Conservation (phyloP, 164 flowering plant genomes). For the Amborella trichopoda region DNA sequence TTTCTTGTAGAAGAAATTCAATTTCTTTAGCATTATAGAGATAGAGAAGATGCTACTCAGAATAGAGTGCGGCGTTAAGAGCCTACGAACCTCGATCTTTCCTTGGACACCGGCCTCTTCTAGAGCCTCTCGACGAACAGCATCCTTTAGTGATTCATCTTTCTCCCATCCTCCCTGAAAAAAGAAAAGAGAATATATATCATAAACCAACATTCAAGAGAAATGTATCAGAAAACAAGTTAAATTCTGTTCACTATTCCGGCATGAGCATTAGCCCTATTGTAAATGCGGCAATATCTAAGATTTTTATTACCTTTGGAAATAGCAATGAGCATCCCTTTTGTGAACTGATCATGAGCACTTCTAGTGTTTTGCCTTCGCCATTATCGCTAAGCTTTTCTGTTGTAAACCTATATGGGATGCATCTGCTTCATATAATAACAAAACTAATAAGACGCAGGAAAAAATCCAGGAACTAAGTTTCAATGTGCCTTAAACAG, state of each 20-base stretch:
- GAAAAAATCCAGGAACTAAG: too few relatives aligned
- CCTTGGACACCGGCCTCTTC: slow-evolving; percentile 87
- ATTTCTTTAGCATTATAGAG: neutral
- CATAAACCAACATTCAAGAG: neutral
- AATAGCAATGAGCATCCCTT: slow-evolving; percentile 50
- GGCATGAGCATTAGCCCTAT: neutral
- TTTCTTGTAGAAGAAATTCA: neutral
- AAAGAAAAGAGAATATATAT: neutral
- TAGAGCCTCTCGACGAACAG: slow-evolving; percentile 55
- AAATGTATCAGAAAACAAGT: neutral
- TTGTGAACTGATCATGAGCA: slow-evolving; percentile 56
- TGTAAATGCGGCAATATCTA: neutral
- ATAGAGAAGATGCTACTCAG: neutral
- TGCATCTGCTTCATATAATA: slow-evolving; percentile 63
- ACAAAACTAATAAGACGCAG: too few relatives aligned
- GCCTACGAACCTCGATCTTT: slow-evolving; percentile 28
- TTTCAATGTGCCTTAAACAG: too few relatives aligned
- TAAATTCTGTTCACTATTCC: neutral
- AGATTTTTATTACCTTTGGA: slow-evolving; percentile 50
- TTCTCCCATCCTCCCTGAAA: slow-evolving; percentile 83
- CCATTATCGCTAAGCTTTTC: neutral
- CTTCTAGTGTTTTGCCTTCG: slow-evolving; percentile 23
- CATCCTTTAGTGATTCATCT: slow-evolving; percentile 52
- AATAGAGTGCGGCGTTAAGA: neutral
- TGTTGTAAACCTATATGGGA: slow-evolving; percentile 40